Evolutionary conservation across 441 rosid genomes (phyloP), one percentile per base, ranked within the genome.

Genomic region (Populus hybrid): DNA sequence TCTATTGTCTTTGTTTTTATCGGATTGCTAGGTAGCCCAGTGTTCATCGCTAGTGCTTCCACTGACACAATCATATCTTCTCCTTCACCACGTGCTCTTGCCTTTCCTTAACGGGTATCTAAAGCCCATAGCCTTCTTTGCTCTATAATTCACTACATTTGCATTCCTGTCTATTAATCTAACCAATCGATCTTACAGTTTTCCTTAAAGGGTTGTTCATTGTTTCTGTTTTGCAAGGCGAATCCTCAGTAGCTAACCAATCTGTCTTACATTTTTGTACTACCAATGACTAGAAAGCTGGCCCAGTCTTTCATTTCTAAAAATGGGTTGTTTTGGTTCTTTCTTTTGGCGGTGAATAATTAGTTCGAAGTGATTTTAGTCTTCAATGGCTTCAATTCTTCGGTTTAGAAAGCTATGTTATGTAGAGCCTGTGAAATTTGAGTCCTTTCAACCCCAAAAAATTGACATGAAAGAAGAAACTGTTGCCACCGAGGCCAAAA

Each of bases 401-500:
- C 83, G 90, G 72, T 79, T 87, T 69, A 76, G 93, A 66, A 88
- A 84, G 69, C 83, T 82, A 38, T 78, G 83, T 69, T 86, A 79
- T 76, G 75, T 79, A 16, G 88, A 75, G 79, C 85, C 81, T 68
- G 65, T 80, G 42, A 73, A 74, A 29, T 69, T 75, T 76, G 79
- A 75, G 29, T 74, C 84, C 23, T 72, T 77, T 69, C 77, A 77
- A 7, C 71, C 76, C 26, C 69, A 69, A 64, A 71, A 76, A 29
- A 64, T 74, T 18, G 72, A 65, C 75, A 79, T 79, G 79, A 72
- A 71, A 64, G 79, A 80, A 72, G 81, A 80, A 12, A 72, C 36
- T 40, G 75, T 67, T 66, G 68, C 74, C 63, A 6, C 64, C 12
- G 24, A 6, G 24, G 73, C 81, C 64, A 69, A 78, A 64, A 78